Conservation (phyloP, 139 green algal species). For the Closterium sp. region DNA sequence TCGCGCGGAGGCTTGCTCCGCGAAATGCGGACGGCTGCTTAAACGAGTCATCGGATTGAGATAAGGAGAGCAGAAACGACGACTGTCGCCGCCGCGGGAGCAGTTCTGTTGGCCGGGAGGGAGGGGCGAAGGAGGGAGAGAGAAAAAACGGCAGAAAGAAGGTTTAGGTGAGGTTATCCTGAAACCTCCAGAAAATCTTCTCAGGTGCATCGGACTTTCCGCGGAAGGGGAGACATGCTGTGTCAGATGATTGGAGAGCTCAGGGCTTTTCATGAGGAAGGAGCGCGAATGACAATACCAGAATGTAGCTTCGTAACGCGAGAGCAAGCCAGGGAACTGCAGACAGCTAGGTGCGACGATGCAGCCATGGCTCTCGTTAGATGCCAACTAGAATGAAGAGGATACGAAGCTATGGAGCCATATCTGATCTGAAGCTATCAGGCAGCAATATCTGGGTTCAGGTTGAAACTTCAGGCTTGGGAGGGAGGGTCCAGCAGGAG, state of each 20-base stretch:
- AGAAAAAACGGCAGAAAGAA: not conserved
- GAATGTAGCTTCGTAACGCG: not conserved
- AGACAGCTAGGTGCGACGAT: not conserved
- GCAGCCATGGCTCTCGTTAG: not conserved
- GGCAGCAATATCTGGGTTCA: not conserved
- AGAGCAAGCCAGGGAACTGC: not conserved
- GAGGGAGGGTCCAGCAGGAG: too few relatives aligned
- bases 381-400: not conserved
- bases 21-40: not conserved
- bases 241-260: too few relatives aligned
- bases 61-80: not conserved
- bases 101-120: not conserved
- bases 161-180: too few relatives aligned
- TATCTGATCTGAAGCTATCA: not conserved
- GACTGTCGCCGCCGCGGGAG: not conserved
- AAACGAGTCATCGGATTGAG: not conserved
- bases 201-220: too few relatives aligned
- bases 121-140: not conserved
- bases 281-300: not conserved
- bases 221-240: too few relatives aligned
- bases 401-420: not conserved
- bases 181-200: too few relatives aligned
- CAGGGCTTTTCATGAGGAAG: not conserved
- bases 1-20: not conserved
- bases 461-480: too few relatives aligned